phyloP scores from a whole-genome alignment of 495 filamentous ascomycete species.

The Tuber microsphaerosporum region DNA sequence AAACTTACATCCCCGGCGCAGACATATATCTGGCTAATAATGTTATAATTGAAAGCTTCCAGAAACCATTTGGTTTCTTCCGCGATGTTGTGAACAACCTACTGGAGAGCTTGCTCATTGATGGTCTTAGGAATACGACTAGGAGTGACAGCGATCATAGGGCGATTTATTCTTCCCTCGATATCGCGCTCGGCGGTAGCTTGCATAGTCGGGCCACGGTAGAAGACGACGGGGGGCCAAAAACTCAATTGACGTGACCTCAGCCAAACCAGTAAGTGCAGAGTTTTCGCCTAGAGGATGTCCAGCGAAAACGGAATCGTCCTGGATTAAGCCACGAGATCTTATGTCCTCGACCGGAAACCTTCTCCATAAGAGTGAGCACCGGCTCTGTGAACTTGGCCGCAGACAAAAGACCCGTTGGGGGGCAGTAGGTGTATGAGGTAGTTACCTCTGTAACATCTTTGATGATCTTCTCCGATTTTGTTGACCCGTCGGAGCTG shows the following conservation, averaged over 20 bases:
- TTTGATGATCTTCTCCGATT: conserved; percentile 99
- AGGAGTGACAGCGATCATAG: conserved; percentile 97
- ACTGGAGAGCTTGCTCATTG: conserved; percentile 92
- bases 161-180: conserved; percentile 86
- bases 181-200: conserved; percentile 96
- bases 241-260: conserved; percentile 98
- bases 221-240: conserved; percentile 98
- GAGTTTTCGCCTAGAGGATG: conserved; percentile 99
- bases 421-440: conserved; percentile 94
- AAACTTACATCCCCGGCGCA: conserved; percentile 69
- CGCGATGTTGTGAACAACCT: conserved; percentile 84
- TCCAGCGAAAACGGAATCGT: conserved; percentile 92
- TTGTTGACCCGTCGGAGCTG: conserved; percentile 77
- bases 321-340: conserved; percentile 87
- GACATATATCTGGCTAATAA: conserved; percentile 97
- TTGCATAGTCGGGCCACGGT: conserved; percentile 98
- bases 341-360: conserved; percentile 97
- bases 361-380: conserved; percentile 98
- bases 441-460: conserved; percentile 83
- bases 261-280: conserved; percentile 87
- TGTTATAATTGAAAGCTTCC: conserved; percentile 98
- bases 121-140: conserved; percentile 95
- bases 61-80: conserved; percentile 90
- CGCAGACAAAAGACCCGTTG: conserved; percentile 88
- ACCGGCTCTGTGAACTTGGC: conserved; percentile 99